These are phyloP conservation scores for Camellia japonica DNA, from an alignment of 148 eudicot species.

Conservation along the genomic window DNA sequence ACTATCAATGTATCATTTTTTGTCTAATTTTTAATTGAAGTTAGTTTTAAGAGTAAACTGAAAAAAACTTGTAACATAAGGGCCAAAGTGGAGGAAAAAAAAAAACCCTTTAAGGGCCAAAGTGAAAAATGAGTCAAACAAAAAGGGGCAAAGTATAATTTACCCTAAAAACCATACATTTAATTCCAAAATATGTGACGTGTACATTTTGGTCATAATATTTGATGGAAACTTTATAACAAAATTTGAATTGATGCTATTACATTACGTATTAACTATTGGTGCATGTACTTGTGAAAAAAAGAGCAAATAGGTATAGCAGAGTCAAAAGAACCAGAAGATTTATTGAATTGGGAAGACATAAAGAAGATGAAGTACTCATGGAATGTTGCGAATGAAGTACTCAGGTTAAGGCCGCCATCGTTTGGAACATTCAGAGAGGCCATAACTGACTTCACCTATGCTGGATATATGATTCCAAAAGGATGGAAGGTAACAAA, in stretches of 20 bases:
- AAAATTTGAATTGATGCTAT: background rate
- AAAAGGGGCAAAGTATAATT: too few relatives aligned
- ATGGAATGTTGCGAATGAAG: slow-evolving; percentile 26
- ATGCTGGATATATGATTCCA: slow-evolving; percentile 16
- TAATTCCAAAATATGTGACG: background rate
- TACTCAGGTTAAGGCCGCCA: slow-evolving; percentile 20
- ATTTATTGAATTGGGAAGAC: slow-evolving; percentile 26
- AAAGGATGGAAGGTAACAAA: slow-evolving; percentile 27
- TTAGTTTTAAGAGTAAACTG: too few relatives aligned
- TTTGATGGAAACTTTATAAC: background rate
- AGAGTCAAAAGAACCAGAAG: slow-evolving; percentile 1
- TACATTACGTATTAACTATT: background rate
- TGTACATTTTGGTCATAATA: background rate
- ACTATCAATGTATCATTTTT: too few relatives aligned
- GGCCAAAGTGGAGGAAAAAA: too few relatives aligned
- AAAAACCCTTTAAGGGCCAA: too few relatives aligned
- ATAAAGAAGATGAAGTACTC: slow-evolving; percentile 26
- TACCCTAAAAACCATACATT: too few relatives aligned
- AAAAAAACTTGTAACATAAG: too few relatives aligned
- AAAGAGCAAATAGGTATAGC: slow-evolving; percentile 24
- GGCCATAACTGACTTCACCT: slow-evolving; percentile 23
- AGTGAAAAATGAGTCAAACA: too few relatives aligned
- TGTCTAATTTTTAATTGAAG: too few relatives aligned
- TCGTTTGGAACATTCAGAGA: slow-evolving; percentile 20
- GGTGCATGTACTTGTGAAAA: background rate